Conservation (phyloP, 2,329 filamentous ascomycete species). For the Didymella pinodella region DNA sequence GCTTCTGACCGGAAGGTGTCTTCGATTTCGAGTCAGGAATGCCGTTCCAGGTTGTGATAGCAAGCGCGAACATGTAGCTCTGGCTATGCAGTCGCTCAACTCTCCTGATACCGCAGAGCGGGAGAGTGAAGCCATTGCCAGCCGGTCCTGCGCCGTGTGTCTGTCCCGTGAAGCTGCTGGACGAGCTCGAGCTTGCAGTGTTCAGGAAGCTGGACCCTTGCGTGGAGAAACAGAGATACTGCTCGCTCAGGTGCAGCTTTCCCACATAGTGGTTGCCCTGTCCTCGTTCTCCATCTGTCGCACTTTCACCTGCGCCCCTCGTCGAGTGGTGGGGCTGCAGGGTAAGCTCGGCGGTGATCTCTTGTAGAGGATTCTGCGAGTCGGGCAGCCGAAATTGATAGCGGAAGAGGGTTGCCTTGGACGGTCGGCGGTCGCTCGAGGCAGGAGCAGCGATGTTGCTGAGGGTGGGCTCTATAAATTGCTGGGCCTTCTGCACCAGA, state of each 20-base stretch:
- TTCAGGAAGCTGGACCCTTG: conserved; percentile 86
- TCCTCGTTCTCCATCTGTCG: conserved; percentile 51
- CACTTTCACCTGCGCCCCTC: conserved; percentile 54
- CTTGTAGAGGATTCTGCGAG: conserved; percentile 90
- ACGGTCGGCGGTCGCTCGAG: conserved; percentile 77
- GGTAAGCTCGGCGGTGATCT: conserved; percentile 95
- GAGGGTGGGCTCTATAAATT: conserved; percentile 89
- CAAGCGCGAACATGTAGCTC: conserved; percentile 89
- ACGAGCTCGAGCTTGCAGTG: conserved; percentile 78
- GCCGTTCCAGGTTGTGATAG: conserved; percentile 93
- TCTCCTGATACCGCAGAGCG: conserved; percentile 86
- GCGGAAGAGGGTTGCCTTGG: conserved; percentile 92
- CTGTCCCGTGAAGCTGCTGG: conserved; percentile 87
- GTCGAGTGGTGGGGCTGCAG: conserved; percentile 71
- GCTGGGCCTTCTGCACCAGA: conserved; percentile 94
- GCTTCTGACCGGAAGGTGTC: conserved; percentile 73
- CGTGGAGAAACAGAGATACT: conserved; percentile 96
- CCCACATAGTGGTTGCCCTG: conserved; percentile 89
- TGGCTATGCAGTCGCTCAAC: conserved; percentile 94
- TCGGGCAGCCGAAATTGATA: conserved; percentile 94
- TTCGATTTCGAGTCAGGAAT: conserved; percentile 54
- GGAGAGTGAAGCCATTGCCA: conserved; percentile 94
- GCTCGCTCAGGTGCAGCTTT: conserved; percentile 91
- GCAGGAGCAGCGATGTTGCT: conserved; percentile 70
- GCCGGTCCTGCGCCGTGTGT: conserved; percentile 92